Evolutionary conservation across 768 basidiomycete species (phyloP), one percentile per base, ranked within the genome.

Genomic region (Cubamyces sp.): DNA sequence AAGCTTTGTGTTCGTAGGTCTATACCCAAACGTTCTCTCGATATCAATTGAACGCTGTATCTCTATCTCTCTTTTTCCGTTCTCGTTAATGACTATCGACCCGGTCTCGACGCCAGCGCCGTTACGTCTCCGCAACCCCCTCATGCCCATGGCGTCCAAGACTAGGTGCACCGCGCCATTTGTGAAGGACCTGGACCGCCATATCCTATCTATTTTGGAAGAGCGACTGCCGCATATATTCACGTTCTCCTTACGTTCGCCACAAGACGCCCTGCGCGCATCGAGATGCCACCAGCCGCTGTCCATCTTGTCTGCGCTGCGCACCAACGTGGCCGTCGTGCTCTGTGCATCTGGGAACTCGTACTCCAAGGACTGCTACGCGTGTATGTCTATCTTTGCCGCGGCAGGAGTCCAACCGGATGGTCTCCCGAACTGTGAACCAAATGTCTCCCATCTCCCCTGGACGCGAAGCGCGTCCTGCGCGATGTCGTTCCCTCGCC

Each of bases 1-100:
- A 59, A 52, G 47, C 54, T 62, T 34, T 34, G 11, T 51, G 26
- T 45, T 56, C 61, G 48, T 55, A 56, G 61, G 54, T 62, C 30
- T 41, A 51, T 56, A 41, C n/a, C 48, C 54, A 49, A 30, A 21
- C 16, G 5, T 50, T n/a, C 23, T 23, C 37, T 48, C 53, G 19
- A 39, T 54, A 60, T 28, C 49, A 49, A 52, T 51, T 11, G 43
- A 49, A 25, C 57, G 49, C 41, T 51, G 41, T 59, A 43, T 43
- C 42, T 14, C 25, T 30, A 14, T 23, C 28, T 21, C 23, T 19
- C 49, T 19, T 43, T 49, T 19, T 3, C 57, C 47, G n/a, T 16
- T 43, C 51, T 59, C 23, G 57, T 7, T 12, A 26, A 43, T 43
- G 25, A 51, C 49, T n/a, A 19, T 41, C 23, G 21, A 9, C 30